phyloP scores from a whole-genome alignment of 106 monocot genomes.

The Chionographis japonica region DNA sequence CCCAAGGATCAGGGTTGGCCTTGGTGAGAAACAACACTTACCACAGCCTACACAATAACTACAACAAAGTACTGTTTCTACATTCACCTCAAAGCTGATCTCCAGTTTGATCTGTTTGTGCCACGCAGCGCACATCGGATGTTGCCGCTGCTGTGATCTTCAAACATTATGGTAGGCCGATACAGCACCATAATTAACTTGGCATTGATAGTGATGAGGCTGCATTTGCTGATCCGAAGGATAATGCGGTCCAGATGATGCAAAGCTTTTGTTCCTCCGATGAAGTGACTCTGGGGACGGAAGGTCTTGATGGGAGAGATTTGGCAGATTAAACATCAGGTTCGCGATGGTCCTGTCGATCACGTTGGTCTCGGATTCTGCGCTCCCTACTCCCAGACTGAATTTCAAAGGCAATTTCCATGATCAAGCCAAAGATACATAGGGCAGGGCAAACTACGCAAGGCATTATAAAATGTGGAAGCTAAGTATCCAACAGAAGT shows the following conservation, averaged over 20 bases:
- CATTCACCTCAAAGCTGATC: no score
- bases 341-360: conserved; percentile 16
- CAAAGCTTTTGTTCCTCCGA: neutral
- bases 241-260: neutral
- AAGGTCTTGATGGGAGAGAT: neutral
- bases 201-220: neutral
- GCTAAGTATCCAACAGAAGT: no score
- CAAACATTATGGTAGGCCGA: no score
- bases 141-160: no score
- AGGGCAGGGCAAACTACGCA: no score
- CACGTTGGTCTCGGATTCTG: conserved; percentile 1
- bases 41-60: no score
- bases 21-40: no score
- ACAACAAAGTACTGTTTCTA: no score
- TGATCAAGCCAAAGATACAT: neutral
- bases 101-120: no score
- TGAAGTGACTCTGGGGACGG: neutral
- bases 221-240: neutral
- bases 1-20: no score
- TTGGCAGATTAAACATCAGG: conserved; percentile 9
- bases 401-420: neutral
- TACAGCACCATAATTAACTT: neutral
- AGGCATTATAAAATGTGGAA: no score
- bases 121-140: no score
- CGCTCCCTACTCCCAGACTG: neutral